phyloP scores from a whole-genome alignment of 495 filamentous ascomycete genomes.

The Evernia prunastri region DNA sequence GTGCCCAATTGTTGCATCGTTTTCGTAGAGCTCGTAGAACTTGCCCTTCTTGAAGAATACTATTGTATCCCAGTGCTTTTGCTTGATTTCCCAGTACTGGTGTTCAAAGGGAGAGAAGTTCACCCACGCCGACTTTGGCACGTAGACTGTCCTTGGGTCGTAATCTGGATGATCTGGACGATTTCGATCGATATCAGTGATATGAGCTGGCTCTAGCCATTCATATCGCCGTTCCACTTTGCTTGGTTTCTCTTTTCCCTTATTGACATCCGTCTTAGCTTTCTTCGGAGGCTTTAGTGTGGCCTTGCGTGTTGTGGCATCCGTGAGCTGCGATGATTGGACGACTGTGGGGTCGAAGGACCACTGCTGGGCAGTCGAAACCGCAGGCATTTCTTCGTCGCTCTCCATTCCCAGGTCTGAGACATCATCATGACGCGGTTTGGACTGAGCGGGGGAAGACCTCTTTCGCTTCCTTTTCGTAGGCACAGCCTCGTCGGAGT shows the following conservation, averaged over 20 bases:
- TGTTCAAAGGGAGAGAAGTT: constrained; percentile 92
- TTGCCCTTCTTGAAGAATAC: constrained; percentile 99
- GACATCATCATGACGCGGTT: constrained; percentile 9
- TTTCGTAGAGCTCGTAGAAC: constrained; percentile 98
- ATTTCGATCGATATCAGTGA: constrained; percentile 75
- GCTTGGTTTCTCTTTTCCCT: constrained; percentile 71
- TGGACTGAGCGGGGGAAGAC: constrained; percentile 45
- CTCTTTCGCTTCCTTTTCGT: constrained; percentile 68
- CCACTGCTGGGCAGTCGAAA: constrained; percentile 80
- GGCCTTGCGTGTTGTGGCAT: constrained; percentile 28
- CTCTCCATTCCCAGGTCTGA: constrained; percentile 35
- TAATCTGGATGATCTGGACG: constrained; percentile 78
- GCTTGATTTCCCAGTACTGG: constrained; percentile 99
- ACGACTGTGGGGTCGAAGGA: constrained; percentile 72
- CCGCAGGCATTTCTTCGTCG: constrained; percentile 52
- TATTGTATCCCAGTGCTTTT: constrained; percentile 93
- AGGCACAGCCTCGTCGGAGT: constrained; percentile 67
- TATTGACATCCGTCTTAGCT: constrained; percentile 37
- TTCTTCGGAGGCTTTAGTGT: constrained; percentile 31
- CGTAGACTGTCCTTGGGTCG: constrained; percentile 84
- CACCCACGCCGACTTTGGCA: constrained; percentile 68
- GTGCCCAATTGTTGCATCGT: constrained; percentile 94
- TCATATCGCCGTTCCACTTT: constrained; percentile 65
- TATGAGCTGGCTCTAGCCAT: constrained; percentile 68
- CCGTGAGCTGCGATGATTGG: constrained; percentile 52